Base-by-base conservation (phyloP, 2,329 filamentous ascomycete genomes). In the Phyllosticta citrichinensis region DNA sequence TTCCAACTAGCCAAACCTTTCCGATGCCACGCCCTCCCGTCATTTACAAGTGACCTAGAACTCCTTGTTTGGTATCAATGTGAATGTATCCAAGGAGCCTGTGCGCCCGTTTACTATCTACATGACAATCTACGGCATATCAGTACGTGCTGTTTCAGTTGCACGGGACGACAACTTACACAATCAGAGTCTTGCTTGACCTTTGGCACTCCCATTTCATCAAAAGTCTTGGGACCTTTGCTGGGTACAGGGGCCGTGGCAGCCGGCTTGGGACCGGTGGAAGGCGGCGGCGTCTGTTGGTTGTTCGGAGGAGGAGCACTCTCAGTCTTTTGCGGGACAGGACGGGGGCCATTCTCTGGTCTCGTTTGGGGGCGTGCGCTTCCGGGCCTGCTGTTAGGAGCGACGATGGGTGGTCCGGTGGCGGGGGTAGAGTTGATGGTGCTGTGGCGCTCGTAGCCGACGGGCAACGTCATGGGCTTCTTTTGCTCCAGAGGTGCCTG, bases 161-260 rank as follows among this genome's bases (percentile, higher is more conserved):
- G 6, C 6, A 5, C 35, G 50, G 9, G 20, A n/a, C 78, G 81
- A 8, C 6, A 17, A 79, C 83, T 78, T 84, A 97, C 92, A 79
- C 93, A 99, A 75, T 97, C 92, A 66, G 84, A 83, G n/a, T 96
- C 89, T 64, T 87, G 83, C 74, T 94, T 92, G 55, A 81, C 86
- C 68, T 86, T 83, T 6, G 91, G 90, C 67, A 99, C 93, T 50
- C 94, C 94, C 94, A 99, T 99, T 71, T 95, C 92, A 71, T 97
- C 93, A 73, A 99, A 99, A 0, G 94, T 97, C 68, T 94, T 90
- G 0, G 94, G 93, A 11, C 93, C 94, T 56, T 62, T 62, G 47
- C 56, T 54, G 24, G 65, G 63, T 2, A 64, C 17, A n/a, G 70
- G 33, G 5, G 57, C 40, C 53, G 57, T 65, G n/a, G 65, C 66